These are phyloP conservation scores for Zalaria sp. DNA, from an alignment of 2,329 filamentous ascomycete genomes.

Conservation along the genomic window DNA sequence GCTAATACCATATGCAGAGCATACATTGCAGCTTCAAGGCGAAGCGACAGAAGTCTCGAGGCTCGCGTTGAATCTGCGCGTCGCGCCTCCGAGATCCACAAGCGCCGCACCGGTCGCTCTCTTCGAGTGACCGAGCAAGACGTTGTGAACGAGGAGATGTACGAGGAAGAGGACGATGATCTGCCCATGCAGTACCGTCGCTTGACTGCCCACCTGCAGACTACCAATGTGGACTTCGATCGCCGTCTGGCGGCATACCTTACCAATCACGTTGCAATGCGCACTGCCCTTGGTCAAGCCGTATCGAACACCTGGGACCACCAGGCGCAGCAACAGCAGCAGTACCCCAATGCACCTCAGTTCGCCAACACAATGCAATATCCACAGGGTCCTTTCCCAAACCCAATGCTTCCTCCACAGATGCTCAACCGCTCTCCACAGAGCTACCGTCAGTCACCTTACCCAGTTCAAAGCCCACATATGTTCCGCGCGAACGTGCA, in stretches of 20 bases:
- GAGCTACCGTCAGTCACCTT: conserved; percentile 28
- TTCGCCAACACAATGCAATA: conserved; percentile 24
- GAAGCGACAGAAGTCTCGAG: conserved; percentile 76
- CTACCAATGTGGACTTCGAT: conserved; percentile 46
- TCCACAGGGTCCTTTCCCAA: conserved; percentile 10
- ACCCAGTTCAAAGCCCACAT: conserved; percentile 18
- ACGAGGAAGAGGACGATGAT: conserved; percentile 85
- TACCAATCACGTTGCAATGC: conserved; percentile 42
- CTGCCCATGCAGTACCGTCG: conserved; percentile 52
- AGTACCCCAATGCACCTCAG: conserved; percentile 22
- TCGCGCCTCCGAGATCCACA: conserved; percentile 82
- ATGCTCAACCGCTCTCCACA: conserved; percentile 10
- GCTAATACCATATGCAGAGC: conserved; percentile 40
- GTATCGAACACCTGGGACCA: conserved; percentile 24
- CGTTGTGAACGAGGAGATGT: conserved; percentile 87
- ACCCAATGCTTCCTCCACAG: conserved; percentile 13
- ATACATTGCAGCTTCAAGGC: conserved; percentile 80
- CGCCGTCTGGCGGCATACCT: conserved; percentile 45
- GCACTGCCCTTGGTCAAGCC: conserved; percentile 33
- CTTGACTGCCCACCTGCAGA: conserved; percentile 48
- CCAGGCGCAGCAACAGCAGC: conserved; percentile 19
- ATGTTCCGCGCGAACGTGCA: conserved; percentile 16
- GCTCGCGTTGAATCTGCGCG: conserved; percentile 77
- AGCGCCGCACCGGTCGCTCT: conserved; percentile 68
- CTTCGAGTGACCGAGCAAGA: conserved; percentile 75